A percentile compares a stretch with the other conserved stretches of the same genome.
These are phyloP conservation scores for Beauveria varroae DNA, from an alignment of 2,329 filamentous ascomycete species.

Conservation along the genomic window DNA sequence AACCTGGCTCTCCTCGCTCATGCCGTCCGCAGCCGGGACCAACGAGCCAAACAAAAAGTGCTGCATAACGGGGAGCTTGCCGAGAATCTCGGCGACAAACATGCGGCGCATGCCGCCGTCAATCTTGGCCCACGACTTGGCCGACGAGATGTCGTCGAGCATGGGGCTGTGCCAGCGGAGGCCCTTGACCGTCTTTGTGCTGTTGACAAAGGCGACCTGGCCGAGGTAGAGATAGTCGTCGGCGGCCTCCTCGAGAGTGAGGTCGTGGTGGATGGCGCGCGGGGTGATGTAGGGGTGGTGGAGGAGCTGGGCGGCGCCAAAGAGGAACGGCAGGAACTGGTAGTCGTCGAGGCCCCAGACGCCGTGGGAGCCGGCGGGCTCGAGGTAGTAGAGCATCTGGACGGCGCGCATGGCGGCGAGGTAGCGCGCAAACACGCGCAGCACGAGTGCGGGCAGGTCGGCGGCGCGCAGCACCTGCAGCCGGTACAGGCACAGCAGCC, in stretches of 20 bases:
- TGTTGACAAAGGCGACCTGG: slow-evolving; percentile 90
- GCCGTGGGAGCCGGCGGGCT: slow-evolving; percentile 92
- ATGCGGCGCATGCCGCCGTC: slow-evolving; percentile 94
- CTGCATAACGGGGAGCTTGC: slow-evolving; percentile 96
- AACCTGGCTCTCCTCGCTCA: slow-evolving; percentile 61
- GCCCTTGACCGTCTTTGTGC: slow-evolving; percentile 90
- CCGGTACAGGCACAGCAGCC: slow-evolving; percentile 90
- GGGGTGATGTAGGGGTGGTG: slow-evolving; percentile 76
- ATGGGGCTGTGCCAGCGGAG: slow-evolving; percentile 95
- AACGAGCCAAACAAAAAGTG: slow-evolving; percentile 92
- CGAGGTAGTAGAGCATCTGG: slow-evolving; percentile 90
- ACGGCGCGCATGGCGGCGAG: slow-evolving; percentile 78
- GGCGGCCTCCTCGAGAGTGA: slow-evolving; percentile 79
- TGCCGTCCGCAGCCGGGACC: slow-evolving; percentile 70
- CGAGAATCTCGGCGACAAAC: slow-evolving; percentile 88
- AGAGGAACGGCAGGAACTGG: slow-evolving; percentile 91
- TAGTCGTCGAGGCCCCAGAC: slow-evolving; percentile 98
- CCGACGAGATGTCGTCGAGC: slow-evolving; percentile 92
- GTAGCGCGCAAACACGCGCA: slow-evolving; percentile 76
- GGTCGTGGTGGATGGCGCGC: slow-evolving; percentile 76
- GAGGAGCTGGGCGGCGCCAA: slow-evolving; percentile 83
- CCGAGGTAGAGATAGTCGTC: slow-evolving; percentile 83
- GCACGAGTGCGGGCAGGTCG: slow-evolving; percentile 67
- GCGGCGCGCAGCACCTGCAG: slow-evolving; percentile 53
- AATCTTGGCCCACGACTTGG: slow-evolving; percentile 85